Percentiles rank a stretch among this genome's conserved stretches.
phyloP scores from a whole-genome alignment of 176 grass and related monocot genomes.

The Cymbopogon citratus region DNA sequence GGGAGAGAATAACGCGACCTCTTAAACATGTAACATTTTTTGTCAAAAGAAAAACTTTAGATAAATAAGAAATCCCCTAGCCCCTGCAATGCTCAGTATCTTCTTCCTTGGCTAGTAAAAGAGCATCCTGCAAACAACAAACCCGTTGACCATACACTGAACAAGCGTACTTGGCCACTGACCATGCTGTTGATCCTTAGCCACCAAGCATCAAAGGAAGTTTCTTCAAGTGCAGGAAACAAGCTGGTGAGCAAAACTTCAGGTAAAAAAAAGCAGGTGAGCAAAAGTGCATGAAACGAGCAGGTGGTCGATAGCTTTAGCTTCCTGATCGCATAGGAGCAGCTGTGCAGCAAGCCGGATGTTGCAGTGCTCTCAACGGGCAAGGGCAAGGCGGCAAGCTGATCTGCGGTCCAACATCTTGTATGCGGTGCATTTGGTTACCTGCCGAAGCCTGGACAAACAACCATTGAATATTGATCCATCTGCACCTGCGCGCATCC shows the following conservation, averaged over 20 bases:
- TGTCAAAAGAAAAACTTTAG: no score
- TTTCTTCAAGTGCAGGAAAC: not conserved
- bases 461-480: no score
- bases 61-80: not conserved
- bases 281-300: not conserved
- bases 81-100: not conserved
- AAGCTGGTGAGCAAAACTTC: not conserved
- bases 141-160: not conserved
- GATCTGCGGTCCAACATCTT: no score
- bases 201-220: not conserved
- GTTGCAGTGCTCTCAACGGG: no score
- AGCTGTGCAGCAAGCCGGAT: no score
- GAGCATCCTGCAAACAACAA: not conserved
- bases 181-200: not conserved
- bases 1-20: no score
- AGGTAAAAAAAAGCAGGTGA: not conserved
- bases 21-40: no score
- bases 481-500: no score
- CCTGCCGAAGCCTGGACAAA: no score
- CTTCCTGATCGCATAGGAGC: not conserved
- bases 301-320: not conserved
- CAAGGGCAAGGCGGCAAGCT: no score
- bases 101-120: not conserved
- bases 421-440: no score
- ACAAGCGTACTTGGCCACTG: not conserved